Evolutionary conservation across 192 early-diverging fungal genomes (phyloP).

Genomic region (Coemansia javaensis): DNA sequence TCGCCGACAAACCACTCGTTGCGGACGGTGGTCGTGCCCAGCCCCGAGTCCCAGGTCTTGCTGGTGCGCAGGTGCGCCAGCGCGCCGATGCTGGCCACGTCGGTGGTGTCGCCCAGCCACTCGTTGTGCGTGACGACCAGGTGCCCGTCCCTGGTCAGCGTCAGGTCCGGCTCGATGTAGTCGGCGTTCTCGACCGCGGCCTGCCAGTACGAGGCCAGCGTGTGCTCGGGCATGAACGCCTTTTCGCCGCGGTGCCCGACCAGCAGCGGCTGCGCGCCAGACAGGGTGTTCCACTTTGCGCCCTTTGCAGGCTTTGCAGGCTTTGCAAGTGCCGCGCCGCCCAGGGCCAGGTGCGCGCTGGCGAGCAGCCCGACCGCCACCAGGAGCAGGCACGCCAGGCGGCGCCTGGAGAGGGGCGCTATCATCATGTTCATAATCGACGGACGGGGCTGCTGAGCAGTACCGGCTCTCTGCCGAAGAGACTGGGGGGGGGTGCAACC

Average conservation of each 20-base stretch:
- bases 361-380: background rate
- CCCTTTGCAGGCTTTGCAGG: background rate
- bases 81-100: conserved; percentile 17
- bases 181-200: conserved; percentile 45
- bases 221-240: conserved; percentile 50
- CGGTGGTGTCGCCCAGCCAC: conserved; percentile 38
- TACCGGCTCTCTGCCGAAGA: no score
- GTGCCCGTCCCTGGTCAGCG: conserved; percentile 42
- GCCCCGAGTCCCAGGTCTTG: conserved; percentile 29
- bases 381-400: background rate
- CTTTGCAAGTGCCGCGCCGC: background rate
- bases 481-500: no score
- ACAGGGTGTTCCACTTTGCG: conserved; percentile 29
- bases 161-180: conserved; percentile 48
- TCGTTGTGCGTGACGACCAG: conserved; percentile 52
- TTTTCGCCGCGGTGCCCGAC: conserved; percentile 52
- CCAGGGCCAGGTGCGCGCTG: background rate
- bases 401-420: no score
- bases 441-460: no score
- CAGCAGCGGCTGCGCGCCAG: conserved; percentile 19
- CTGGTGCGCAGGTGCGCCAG: conserved; percentile 24
- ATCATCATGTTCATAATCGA: no score
- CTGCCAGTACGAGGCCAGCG: conserved; percentile 47
- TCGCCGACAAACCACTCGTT: conserved; percentile 49
- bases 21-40: background rate